Conservation (phyloP, 2,329 filamentous ascomycete species). For the Aspergillus sergii region DNA sequence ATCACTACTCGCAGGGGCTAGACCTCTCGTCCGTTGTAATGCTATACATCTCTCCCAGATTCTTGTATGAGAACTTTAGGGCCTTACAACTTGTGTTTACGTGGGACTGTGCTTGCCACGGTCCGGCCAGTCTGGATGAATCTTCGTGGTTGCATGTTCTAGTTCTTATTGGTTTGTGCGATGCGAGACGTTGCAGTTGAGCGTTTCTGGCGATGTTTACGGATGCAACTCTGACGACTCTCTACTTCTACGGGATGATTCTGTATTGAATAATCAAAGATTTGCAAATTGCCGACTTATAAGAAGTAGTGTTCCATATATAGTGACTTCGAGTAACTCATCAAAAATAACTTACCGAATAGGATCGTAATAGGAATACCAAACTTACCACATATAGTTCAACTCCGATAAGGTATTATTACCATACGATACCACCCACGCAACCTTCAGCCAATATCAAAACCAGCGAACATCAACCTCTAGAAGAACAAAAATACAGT, state of each 20-base stretch:
- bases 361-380: not conserved
- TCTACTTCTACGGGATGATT: conserved; percentile 5
- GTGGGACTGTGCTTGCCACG: not conserved
- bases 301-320: not conserved
- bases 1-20: conserved; percentile 7
- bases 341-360: not conserved
- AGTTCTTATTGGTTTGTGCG: conserved; percentile 4
- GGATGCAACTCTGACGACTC: conserved; percentile 4
- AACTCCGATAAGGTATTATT: no score
- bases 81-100: not conserved
- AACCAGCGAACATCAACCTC: not conserved
- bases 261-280: conserved; percentile 2
- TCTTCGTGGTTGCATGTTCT: not conserved
- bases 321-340: no score
- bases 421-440: no score
- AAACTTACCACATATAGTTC: not conserved
- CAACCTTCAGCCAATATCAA: no score
- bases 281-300: not conserved
- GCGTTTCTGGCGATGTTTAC: conserved; percentile 7
- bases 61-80: conserved; percentile 19
- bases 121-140: not conserved
- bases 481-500: not conserved
- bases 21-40: conserved; percentile 8
- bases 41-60: conserved; percentile 13
- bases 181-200: conserved; percentile 8